These are phyloP conservation scores for Blastomyces emzantsi DNA, from an alignment of 2,329 filamentous ascomycete species.

Conservation along the genomic window DNA sequence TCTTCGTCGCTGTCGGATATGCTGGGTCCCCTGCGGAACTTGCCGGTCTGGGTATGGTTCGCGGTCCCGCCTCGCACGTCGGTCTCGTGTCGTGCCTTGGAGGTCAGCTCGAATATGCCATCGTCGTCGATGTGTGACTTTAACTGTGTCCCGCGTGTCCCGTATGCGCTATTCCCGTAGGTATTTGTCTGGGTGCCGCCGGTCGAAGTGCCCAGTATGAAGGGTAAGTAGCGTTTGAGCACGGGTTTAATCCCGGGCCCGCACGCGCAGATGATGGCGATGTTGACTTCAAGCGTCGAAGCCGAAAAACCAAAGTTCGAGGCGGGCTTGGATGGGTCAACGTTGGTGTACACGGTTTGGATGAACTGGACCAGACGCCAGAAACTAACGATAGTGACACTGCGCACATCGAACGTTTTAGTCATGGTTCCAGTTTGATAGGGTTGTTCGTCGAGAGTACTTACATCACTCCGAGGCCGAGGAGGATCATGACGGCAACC, in stretches of 20 bases:
- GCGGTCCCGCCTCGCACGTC: neutral
- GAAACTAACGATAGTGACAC: slow-evolving; percentile 23
- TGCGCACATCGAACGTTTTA: slow-evolving; percentile 9
- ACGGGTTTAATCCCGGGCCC: slow-evolving; percentile 23
- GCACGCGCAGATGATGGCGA: slow-evolving; percentile 26
- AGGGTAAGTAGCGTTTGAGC: slow-evolving; percentile 11
- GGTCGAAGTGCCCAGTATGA: slow-evolving; percentile 11
- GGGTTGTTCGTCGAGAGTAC: neutral
- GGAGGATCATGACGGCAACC: slow-evolving; percentile 24
- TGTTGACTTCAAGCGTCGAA: slow-evolving; percentile 25
- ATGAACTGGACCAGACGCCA: slow-evolving; percentile 25
- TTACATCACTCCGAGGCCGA: slow-evolving; percentile 24
- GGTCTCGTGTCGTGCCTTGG: neutral
- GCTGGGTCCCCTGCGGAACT: neutral
- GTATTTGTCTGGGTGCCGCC: neutral
- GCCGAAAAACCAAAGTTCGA: slow-evolving; percentile 23
- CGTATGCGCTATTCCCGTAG: neutral
- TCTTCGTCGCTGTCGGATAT: neutral
- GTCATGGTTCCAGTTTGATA: neutral
- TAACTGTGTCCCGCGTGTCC: neutral
- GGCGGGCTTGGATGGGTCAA: slow-evolving; percentile 12
- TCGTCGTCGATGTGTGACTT: neutral
- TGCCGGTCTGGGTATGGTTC: neutral
- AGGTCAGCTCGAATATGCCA: neutral
- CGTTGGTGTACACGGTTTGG: slow-evolving; percentile 15